Base-by-base conservation (phyloP, 139 green algal genomes). In the Coelastrella sp. region DNA sequence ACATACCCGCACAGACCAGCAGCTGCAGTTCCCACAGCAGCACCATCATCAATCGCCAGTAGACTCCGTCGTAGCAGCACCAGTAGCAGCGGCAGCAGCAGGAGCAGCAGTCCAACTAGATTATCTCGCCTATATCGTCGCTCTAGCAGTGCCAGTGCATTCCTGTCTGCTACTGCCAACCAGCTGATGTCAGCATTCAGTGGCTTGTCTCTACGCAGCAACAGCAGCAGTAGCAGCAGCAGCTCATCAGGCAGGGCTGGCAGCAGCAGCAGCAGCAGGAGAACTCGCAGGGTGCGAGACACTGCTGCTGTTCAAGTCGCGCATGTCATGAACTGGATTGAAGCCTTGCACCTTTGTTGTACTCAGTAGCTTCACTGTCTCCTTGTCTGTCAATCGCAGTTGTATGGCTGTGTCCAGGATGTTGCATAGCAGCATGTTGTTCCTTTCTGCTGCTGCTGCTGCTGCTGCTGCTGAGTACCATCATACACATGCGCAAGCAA, bases 1-100 rank as follows among this genome's bases (percentile, higher is more conserved):
- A 41, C 27, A n/a, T 27, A 64, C 53, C 53, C n/a, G n/a, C n/a
- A 64, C 17, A 64, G 62, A 21, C 9, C 62, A 23, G 62, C 32
- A 41, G 5, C 40, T 41, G 62, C 32, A 41, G 5, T 71, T 41
- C 62, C 32, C 43, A 50, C 4, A 2, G 3, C 43, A 79, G 43
- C 41, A 79, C 11, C 43, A 9, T 40, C 68, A 78, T 25, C 68
- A 34, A 25, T 27, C 17, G 21, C 53, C 35, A 76, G 0, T 37
- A 76, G 67, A 23, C 40, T 30, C 38, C 62, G 30, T 30, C 38
- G 62, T 30, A 40, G 40, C 38, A n/a, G 62, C 43, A 64, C 5
- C 27, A 66, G 45, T 34, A 80, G 72, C 72, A 80, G 41, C 27
- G 30, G 41, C 69, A 43, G 7, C 69, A 79, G 51, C 43, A 63